Evolutionary conservation across 1,139 yeast genomes (phyloP).

Genomic region (Diutina ranongensis): DNA sequence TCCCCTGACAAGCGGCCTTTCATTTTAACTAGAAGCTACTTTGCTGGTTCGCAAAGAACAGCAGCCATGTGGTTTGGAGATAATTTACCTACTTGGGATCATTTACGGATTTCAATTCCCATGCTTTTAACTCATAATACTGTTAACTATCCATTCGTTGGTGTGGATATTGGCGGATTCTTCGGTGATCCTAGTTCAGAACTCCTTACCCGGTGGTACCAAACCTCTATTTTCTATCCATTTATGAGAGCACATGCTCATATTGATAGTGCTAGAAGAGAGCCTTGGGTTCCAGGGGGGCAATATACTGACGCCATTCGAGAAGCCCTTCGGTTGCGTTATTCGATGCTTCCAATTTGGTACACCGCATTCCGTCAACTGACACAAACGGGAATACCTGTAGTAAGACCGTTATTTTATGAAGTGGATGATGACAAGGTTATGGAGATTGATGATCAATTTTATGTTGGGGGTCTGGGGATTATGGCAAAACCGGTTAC

Average conservation of each 20-base stretch:
- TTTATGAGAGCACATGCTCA: slow-evolving; percentile 96
- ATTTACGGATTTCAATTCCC: slow-evolving; percentile 68
- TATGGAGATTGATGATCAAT: slow-evolving; percentile 64
- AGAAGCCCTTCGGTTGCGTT: slow-evolving; percentile 63
- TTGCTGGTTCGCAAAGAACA: slow-evolving; percentile 82
- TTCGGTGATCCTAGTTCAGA: slow-evolving; percentile 83
- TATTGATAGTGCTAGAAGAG: slow-evolving; percentile 83
- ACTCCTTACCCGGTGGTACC: slow-evolving; percentile 85
- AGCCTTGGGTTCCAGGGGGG: slow-evolving; percentile 80
- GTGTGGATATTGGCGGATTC: slow-evolving; percentile 97
- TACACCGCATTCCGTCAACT: slow-evolving; percentile 75
- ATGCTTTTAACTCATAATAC: slow-evolving; percentile 76
- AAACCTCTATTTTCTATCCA: slow-evolving; percentile 91
- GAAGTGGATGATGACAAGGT: slow-evolving; percentile 14
- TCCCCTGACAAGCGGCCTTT: slow-evolving; percentile 60
- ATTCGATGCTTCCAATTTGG: slow-evolving; percentile 61
- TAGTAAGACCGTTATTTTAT: slow-evolving; percentile 67
- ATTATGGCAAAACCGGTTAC: slow-evolving; percentile 77
- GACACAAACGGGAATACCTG: slow-evolving; percentile 52
- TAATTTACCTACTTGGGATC: slow-evolving; percentile 88
- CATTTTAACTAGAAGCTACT: slow-evolving; percentile 76
- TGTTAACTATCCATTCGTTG: slow-evolving; percentile 86
- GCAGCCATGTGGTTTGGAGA: slow-evolving; percentile 99
- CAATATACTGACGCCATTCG: slow-evolving; percentile 60
- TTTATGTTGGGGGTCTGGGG: slow-evolving; percentile 65